phyloP scores from a whole-genome alignment of 2,329 filamentous ascomycete genomes.

The Aspergillus intermedius region DNA sequence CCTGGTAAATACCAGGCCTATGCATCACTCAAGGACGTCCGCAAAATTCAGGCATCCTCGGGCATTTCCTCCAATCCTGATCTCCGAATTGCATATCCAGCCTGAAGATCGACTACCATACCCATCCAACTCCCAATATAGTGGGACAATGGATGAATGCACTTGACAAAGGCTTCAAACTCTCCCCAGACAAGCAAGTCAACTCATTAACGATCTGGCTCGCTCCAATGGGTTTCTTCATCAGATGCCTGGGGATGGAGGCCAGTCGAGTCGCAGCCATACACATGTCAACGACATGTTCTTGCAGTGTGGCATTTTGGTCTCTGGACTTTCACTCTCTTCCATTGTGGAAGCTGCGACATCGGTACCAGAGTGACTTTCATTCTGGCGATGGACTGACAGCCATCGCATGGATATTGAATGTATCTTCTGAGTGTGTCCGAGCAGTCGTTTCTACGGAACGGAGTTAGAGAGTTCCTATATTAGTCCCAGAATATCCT shows the following conservation, averaged over 20 bases:
- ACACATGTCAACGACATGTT: slow-evolving; percentile 1
- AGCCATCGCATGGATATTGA: slow-evolving; percentile 8
- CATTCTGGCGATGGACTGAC: not conserved
- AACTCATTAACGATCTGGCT: slow-evolving; percentile 5
- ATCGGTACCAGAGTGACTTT: slow-evolving; percentile 1
- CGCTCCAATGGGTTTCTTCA: not conserved
- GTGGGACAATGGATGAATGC: slow-evolving; percentile 8
- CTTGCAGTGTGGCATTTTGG: slow-evolving; percentile 2
- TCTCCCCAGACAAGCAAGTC: slow-evolving; percentile 3
- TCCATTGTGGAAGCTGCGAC: not conserved
- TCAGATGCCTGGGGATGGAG: not conserved
- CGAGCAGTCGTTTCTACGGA: slow-evolving; percentile 3
- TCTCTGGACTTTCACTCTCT: not conserved
- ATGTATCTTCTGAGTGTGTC: not conserved
- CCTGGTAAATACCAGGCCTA: slow-evolving; percentile 5
- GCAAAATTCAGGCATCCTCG: slow-evolving; percentile 4
- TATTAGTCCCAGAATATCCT: not conserved
- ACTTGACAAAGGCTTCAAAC: slow-evolving; percentile 1
- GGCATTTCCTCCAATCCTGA: slow-evolving; percentile 3
- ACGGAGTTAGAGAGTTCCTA: not conserved
- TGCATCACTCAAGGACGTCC: slow-evolving; percentile 5
- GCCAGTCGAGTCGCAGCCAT: slow-evolving; percentile 4
- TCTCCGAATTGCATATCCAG: slow-evolving; percentile 2
- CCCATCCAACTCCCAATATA: slow-evolving; percentile 2
- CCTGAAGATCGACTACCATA: slow-evolving; percentile 7